A percentile compares a stretch with the other conserved stretches of the same genome.
Conservation (phyloP, 805 yeast species). For the Hanseniaspora osmophila region DNA sequence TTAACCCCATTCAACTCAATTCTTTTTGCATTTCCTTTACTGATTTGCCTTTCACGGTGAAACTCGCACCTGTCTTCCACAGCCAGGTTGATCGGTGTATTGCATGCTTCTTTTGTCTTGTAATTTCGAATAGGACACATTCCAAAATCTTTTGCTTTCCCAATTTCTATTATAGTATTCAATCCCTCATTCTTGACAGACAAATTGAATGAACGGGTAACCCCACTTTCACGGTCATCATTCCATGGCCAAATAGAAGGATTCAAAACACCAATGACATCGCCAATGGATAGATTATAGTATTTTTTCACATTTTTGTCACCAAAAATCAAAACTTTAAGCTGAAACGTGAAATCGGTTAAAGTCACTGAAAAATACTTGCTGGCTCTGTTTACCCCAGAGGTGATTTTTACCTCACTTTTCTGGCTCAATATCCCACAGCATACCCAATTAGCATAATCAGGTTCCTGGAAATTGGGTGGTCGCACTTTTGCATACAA, state of each 20-base stretch:
- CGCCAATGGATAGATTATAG: constrained; percentile 66
- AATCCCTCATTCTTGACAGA: constrained; percentile 32
- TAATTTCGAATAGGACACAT: constrained; percentile 40
- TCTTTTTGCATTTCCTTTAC: constrained; percentile 42
- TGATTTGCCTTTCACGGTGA: constrained; percentile 49
- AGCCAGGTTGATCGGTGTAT: constrained; percentile 41
- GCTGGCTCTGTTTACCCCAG: constrained; percentile 23
- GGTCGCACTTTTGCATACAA: constrained; percentile 52
- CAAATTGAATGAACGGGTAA: constrained; percentile 35
- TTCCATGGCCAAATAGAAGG: constrained; percentile 43
- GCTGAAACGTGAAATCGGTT: constrained; percentile 50
- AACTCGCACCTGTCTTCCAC: constrained; percentile 49
- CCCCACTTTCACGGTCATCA: constrained; percentile 10
- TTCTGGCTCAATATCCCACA: constrained; percentile 56
- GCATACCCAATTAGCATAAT: constrained; percentile 59
- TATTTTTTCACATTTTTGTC: constrained; percentile 46
- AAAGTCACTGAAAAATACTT: constrained; percentile 49
- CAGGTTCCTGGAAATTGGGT: constrained; percentile 57
- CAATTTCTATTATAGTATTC: constrained; percentile 56
- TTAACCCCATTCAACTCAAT: constrained; percentile 60
- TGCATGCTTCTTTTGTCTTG: constrained; percentile 39
- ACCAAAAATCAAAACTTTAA: constrained; percentile 53
- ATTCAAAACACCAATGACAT: constrained; percentile 57
- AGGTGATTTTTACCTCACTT: constrained; percentile 34
- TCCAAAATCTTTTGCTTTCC: constrained; percentile 53